phyloP scores from a whole-genome alignment of 2,329 filamentous ascomycete species.

The Pseudogymnoascus sp. region DNA sequence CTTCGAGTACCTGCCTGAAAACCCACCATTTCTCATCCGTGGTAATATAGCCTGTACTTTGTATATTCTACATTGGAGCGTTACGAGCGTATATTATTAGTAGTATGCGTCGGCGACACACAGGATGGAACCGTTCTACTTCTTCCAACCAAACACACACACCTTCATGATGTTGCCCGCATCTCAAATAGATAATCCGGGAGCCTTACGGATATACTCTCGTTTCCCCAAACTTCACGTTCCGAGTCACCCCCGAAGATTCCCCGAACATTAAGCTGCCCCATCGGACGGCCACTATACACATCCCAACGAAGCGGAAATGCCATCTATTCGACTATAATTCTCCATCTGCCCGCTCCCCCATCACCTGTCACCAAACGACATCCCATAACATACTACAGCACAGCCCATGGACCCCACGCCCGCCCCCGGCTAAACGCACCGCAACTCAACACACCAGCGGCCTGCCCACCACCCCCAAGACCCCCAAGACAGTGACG shows the following conservation, averaged over 20 bases:
- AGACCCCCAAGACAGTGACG: not conserved
- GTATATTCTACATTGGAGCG: not conserved
- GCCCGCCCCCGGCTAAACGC: not conserved
- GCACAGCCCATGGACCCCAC: not conserved
- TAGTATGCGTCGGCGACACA: not conserved
- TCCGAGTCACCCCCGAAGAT: not conserved
- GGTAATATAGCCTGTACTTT: not conserved
- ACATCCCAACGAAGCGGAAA: not conserved
- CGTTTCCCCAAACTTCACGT: not conserved
- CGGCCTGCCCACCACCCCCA: not conserved
- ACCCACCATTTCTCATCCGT: not conserved
- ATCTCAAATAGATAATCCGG: not conserved
- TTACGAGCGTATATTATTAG: not conserved
- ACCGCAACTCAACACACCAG: not conserved
- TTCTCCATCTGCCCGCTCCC: not conserved
- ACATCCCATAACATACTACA: not conserved
- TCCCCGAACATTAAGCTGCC: not conserved
- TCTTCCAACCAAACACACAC: slow-evolving; percentile 1
- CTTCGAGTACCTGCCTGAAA: not conserved
- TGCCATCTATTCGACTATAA: not conserved
- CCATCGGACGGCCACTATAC: not conserved
- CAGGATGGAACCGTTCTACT: not conserved
- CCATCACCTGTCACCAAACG: not conserved
- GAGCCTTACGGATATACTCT: not conserved
- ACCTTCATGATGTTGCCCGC: not conserved